Evolutionary conservation across 2,329 filamentous ascomycete genomes (phyloP).

Genomic region (Pseudogymnoascus sp.): DNA sequence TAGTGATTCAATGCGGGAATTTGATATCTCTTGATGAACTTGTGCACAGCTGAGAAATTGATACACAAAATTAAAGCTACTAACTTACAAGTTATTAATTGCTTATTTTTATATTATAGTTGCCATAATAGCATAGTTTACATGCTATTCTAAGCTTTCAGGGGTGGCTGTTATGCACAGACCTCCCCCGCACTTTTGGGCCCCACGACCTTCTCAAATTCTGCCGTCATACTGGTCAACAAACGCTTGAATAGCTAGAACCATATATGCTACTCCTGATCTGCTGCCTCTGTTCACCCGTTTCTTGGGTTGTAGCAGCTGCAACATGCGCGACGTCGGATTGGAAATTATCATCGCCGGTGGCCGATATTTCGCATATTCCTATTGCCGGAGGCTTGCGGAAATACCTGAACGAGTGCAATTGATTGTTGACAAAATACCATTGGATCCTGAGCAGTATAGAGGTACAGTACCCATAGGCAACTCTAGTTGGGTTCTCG

Average conservation of each 20-base stretch:
- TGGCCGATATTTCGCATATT: background rate
- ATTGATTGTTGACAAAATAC: background rate
- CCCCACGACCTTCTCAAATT: background rate
- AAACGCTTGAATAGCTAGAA: background rate
- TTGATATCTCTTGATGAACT: background rate
- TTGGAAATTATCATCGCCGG: background rate
- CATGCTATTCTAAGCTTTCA: background rate
- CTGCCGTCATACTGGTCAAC: background rate
- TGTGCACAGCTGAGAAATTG: background rate
- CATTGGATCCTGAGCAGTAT: background rate
- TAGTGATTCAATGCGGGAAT: background rate
- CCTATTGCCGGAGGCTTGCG: background rate
- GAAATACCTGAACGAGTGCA: background rate
- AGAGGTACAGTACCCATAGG: background rate
- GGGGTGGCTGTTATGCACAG: background rate
- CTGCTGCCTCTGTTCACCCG: background rate
- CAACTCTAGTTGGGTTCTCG: background rate
- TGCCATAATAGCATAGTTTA: background rate
- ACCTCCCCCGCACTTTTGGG: background rate
- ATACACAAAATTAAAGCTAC: background rate
- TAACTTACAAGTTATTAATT: background rate
- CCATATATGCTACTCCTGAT: background rate
- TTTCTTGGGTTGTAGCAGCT: background rate
- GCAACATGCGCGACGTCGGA: background rate
- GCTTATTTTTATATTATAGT: background rate